Evolutionary conservation across 805 yeast genomes (phyloP), one percentile per base, ranked within the genome.

Genomic region (Yarrowia hollandica): DNA sequence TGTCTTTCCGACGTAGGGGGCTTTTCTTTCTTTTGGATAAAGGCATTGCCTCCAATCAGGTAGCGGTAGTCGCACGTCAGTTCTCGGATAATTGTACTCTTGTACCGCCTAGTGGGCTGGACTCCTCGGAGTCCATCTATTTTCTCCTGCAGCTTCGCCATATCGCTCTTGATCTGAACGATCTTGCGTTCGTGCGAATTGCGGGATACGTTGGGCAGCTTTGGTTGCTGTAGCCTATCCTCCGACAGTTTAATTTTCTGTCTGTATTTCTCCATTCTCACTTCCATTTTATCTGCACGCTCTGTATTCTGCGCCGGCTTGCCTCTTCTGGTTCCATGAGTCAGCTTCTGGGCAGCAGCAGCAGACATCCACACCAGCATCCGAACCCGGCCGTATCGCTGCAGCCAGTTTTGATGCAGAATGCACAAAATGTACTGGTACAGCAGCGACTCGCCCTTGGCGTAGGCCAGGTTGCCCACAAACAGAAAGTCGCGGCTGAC

Each of bases 321-420:
- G n/a, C n/a, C n/a, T 18, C 39, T 22, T 21, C 18, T 19, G 23
- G 3, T 0, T 0, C 58, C 58, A 21, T 52, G 34, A 11, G 58
- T 52, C 34, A 52, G 14, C 44, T 52, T 52, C 9, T 52, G 44
- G 3, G 58, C 58, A 1, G 6, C 26, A 1, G 26, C 6, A 4
- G 44, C 4, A n/a, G 44, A 19, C 44, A 35, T 18, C 58, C 58
- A 52, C 3, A 52, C 8, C 26, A 52, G n/a, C 58, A 52, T 52
- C 4, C 58, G 33, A 2, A 52, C 58, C 22, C 58, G 58, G 1
- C 58, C 58, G 7, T 52, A 52, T 4, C 58, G 34, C 35, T 35
- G 44, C n/a, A 52, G 35, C 58, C 58, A 52, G 35, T 52, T 52
- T 18, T 28, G 58, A 7, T 52, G 44, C n/a, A 52, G 15, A 12